Percentiles rank a stretch among this genome's conserved stretches.
Evolutionary conservation across 2,329 filamentous ascomycete species (phyloP).

Genomic region (Stagonosporopsis rhizophila): DNA sequence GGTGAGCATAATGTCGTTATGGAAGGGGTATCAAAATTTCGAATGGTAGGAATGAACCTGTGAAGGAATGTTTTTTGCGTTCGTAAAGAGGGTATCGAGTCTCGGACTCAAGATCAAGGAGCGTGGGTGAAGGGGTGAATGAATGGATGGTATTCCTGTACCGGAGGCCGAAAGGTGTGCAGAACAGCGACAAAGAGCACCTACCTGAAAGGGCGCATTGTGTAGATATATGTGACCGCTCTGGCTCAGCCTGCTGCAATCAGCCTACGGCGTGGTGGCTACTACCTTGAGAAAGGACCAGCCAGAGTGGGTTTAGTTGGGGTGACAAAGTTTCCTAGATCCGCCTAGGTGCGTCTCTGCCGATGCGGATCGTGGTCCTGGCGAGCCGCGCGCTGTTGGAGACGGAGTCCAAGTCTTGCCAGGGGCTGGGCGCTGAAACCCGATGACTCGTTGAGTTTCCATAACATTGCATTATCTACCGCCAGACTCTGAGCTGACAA

Average conservation of each 20-base stretch:
- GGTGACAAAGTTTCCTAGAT: slow-evolving; percentile 23
- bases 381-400: slow-evolving; percentile 33
- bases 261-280: slow-evolving; percentile 22
- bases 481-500: not conserved
- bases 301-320: slow-evolving; percentile 21
- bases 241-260: slow-evolving; percentile 25
- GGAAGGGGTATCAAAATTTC: slow-evolving; percentile 13
- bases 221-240: slow-evolving; percentile 31
- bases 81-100: slow-evolving; percentile 41
- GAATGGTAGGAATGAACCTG: slow-evolving; percentile 17
- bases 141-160: slow-evolving; percentile 47
- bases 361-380: slow-evolving; percentile 24
- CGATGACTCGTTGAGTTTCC: slow-evolving; percentile 5
- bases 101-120: slow-evolving; percentile 44
- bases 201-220: slow-evolving; percentile 19
- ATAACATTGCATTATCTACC: slow-evolving; percentile 4
- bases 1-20: slow-evolving; percentile 37
- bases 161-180: slow-evolving; percentile 32
- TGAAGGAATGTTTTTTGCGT: slow-evolving; percentile 32
- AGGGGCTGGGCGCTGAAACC: slow-evolving; percentile 27
- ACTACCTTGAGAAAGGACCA: slow-evolving; percentile 21
- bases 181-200: slow-evolving; percentile 21
- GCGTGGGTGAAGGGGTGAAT: slow-evolving; percentile 32
- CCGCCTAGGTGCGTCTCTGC: slow-evolving; percentile 23
- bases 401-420: slow-evolving; percentile 22